Conservation (phyloP, 441 rosid genomes). For the Brassica hybrid region DNA sequence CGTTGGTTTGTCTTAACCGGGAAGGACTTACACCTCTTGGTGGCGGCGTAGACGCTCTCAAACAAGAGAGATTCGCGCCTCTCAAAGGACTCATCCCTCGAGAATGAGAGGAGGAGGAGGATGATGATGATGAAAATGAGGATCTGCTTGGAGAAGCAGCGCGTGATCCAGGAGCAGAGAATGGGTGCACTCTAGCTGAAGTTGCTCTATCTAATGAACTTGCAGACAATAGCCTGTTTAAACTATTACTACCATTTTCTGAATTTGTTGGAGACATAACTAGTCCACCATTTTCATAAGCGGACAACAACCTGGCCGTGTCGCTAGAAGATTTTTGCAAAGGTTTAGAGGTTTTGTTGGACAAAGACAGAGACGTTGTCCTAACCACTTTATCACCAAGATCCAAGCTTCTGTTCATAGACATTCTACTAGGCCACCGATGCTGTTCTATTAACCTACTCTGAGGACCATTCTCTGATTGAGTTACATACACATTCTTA, state of each 20-base stretch:
- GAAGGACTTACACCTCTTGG: conserved; percentile 70
- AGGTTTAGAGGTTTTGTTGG: conserved; percentile 46
- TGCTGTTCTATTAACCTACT: conserved; percentile 78
- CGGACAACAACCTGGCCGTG: conserved; percentile 49
- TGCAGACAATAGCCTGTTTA: too few species aligned
- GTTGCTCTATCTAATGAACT: conserved; percentile 57
- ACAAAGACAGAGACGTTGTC: conserved; percentile 47
- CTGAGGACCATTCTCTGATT: conserved; percentile 68
- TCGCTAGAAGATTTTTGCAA: conserved; percentile 65
- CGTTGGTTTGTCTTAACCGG: conserved; percentile 49
- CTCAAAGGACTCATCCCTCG: conserved; percentile 60
- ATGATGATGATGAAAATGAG: conserved; percentile 49
- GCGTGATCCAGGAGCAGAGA: conserved; percentile 42
- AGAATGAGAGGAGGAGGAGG: conserved; percentile 41
- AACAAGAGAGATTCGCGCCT: conserved; percentile 56
- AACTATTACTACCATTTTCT: conserved; percentile 16
- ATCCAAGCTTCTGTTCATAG: conserved; percentile 61
- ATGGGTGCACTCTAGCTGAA: conserved; percentile 52
- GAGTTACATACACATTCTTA: conserved; percentile 61
- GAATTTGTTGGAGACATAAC: too few species aligned
- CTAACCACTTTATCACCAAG: conserved; percentile 56
- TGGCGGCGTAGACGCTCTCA: conserved; percentile 70
- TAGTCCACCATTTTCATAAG: too few species aligned
- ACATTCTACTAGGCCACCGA: conserved; percentile 80
- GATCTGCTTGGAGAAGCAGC: conserved; percentile 72